Base-by-base conservation (phyloP, 345 rosid genomes). In the Gossypium raimondii region DNA sequence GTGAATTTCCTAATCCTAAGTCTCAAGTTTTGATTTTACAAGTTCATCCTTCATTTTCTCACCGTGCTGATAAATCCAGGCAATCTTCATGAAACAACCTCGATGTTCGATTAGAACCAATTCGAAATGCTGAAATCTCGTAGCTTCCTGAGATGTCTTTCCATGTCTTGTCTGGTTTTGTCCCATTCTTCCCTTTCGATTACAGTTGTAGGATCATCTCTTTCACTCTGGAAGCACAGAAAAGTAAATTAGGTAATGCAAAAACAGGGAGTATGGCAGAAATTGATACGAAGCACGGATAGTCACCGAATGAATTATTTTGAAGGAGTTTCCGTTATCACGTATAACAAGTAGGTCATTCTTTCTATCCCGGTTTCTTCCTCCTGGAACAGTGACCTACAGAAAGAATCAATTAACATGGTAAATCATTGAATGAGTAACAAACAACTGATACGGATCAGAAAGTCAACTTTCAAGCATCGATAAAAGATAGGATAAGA, bases 111-210 rank as follows among this genome's bases (percentile, higher is more conserved):
- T 81, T 77, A 94, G 86, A 94, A 89, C 97, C 97, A 94, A 81
- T 94, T 94, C 2, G 97, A 94, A 78, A 86, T 65, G 67, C 77
- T 84, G 78, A 89, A 92, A 87, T 94, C 97, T 20, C 97, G 79
- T 59, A 92, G 85, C 84, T 94, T 94, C 20, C 93, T 85, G 43
- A 92, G 97, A 85, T 92, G 95, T 83, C 78, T 92, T 86, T 94
- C 97, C 97, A 94, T 90, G 65, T 94, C 97, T 85, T 81, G 77
- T 69, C 93, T 85, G 13, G 84, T 78, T 83, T 86, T 86, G 51
- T 64, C 84, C 97, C 98, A 94, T 80, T 94, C 98, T 86, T 90
- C 90, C 82, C 83, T 88, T 80, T 89, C 90, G 78, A 94, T 88
- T 18, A 92, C 93, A 1, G 93, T 85, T 52, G 92, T 85, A 1